phyloP scores from a whole-genome alignment of 805 yeast genomes.

The Tetrapisispora iriomotensis region DNA sequence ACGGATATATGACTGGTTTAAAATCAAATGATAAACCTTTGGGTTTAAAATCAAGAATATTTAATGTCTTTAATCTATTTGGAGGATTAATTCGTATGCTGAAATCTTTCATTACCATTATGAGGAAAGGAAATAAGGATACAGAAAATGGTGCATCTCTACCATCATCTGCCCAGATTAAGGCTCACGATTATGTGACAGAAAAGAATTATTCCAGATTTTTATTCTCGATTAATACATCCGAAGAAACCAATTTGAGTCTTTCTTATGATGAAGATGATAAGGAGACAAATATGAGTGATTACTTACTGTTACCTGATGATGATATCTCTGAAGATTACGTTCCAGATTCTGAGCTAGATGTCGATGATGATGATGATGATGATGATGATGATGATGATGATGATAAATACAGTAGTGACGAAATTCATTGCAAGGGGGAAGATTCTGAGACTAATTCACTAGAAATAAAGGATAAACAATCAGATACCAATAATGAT shows the following conservation, averaged over 20 bases:
- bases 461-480: background rate
- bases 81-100: no score
- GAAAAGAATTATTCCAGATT: constrained; percentile 20
- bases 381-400: background rate
- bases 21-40: no score
- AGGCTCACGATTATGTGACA: constrained; percentile 19
- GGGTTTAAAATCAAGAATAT: background rate
- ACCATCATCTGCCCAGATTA: background rate
- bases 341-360: constrained; percentile 5
- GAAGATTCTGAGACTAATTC: background rate
- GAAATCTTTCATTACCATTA: no score
- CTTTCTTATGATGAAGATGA: constrained; percentile 3
- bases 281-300: constrained; percentile 12
- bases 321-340: constrained; percentile 24
- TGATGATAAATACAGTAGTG: background rate
- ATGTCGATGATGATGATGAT: background rate
- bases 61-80: no score
- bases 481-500: no score
- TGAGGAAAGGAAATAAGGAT: background rate
- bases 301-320: constrained; percentile 13
- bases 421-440: background rate
- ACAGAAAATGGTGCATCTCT: constrained; percentile 1
- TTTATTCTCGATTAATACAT: constrained; percentile 6
- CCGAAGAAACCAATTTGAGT: background rate
- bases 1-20: no score